Conservation (phyloP, 129 eudicot species). For the Chrysanthemum makinoi region DNA sequence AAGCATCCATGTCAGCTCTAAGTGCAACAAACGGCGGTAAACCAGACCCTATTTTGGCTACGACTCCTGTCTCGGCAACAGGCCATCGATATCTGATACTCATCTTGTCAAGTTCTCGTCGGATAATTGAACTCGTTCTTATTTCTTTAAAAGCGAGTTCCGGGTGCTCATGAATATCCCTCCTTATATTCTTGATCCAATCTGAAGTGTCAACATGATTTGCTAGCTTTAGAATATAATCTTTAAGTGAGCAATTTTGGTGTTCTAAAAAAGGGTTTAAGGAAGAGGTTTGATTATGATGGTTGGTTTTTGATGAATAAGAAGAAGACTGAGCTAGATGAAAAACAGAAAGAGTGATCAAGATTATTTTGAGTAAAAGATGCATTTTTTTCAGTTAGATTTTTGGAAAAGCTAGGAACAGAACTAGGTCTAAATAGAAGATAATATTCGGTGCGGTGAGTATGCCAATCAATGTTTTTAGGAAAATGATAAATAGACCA, state of each 20-base stretch:
- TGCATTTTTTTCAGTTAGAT: constrained; percentile 4
- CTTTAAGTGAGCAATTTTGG: constrained; percentile 32
- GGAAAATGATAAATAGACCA: too few species aligned
- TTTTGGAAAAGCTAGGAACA: not conserved
- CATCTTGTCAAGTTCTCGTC: constrained; percentile 51
- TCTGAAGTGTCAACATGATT: constrained; percentile 28
- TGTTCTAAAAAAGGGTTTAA: constrained; percentile 18
- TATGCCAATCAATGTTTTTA: not conserved
- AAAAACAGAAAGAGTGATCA: constrained; percentile 4
- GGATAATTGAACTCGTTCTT: constrained; percentile 49
- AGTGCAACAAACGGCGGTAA: constrained; percentile 70
- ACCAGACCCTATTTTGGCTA: constrained; percentile 59
- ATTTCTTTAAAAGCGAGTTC: constrained; percentile 71
- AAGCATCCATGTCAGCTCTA: constrained; percentile 85
- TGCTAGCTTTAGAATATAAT: constrained; percentile 32
- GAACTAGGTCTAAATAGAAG: not conserved
- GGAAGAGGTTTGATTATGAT: not conserved
- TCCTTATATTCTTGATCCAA: constrained; percentile 59
- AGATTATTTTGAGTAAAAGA: constrained; percentile 13
- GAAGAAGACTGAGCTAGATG: not conserved
- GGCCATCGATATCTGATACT: constrained; percentile 54
- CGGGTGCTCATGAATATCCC: constrained; percentile 65
- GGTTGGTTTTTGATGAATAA: not conserved
- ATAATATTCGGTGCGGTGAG: not conserved
- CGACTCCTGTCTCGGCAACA: constrained; percentile 65